A percentile compares a stretch with the other conserved stretches of the same genome.
These are phyloP conservation scores for Shiraia bambusicola DNA, from an alignment of 2,329 filamentous ascomycete genomes.

Conservation along the genomic window DNA sequence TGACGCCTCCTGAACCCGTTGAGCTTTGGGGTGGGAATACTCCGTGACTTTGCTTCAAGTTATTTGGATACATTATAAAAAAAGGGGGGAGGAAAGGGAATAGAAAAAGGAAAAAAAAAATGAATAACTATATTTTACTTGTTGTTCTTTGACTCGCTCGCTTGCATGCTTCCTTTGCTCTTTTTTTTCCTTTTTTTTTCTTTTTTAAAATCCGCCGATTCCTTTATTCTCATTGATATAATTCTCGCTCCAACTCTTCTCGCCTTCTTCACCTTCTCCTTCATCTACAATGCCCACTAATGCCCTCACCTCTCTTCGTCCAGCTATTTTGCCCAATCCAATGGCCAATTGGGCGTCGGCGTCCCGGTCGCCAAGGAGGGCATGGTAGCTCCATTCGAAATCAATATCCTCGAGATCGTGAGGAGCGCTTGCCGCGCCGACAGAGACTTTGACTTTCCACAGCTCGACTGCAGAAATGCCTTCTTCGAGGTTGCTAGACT, in stretches of 20 bases:
- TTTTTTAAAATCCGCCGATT: too few species aligned
- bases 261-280: conserved; percentile 14
- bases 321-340: conserved; percentile 27
- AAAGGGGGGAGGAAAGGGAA: too few species aligned
- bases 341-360: conserved; percentile 31
- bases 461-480: conserved; percentile 26
- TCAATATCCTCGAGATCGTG: conserved; percentile 31
- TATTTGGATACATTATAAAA: too few species aligned
- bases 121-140: too few species aligned
- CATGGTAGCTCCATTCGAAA: conserved; percentile 31
- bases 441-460: conserved; percentile 28
- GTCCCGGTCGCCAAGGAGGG: conserved; percentile 14
- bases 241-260: conserved; percentile 1
- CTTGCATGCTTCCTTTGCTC: too few species aligned
- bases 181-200: too few species aligned
- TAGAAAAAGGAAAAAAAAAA: too few species aligned
- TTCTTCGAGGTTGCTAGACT: conserved; percentile 9
- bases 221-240: too few species aligned
- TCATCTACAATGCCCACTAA: conserved; percentile 21
- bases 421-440: conserved; percentile 26
- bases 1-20: too few species aligned
- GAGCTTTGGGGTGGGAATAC: too few species aligned
- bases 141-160: too few species aligned
- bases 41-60: too few species aligned
- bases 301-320: conserved; percentile 18